Base-by-base conservation (phyloP, 23 red algal species). In the Pyropia yezoensis region DNA sequence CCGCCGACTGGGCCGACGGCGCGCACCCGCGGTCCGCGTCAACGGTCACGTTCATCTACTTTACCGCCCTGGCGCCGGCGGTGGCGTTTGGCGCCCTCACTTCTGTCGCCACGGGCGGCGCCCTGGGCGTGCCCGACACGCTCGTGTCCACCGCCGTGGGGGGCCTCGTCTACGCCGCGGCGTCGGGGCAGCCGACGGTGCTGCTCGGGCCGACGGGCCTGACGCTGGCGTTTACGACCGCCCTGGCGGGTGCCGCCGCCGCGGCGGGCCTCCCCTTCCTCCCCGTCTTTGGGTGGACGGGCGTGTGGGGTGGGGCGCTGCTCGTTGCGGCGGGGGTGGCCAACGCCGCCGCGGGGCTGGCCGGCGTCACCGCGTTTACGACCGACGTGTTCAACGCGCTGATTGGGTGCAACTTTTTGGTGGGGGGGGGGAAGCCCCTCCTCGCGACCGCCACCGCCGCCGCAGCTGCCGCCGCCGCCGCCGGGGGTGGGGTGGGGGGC, bases 361-460 rank as follows among this genome's bases (percentile, higher is more conserved):
- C 76, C 27, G 91, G 75, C 62, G 88, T 82, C 64, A 91, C 86
- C 14, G 75, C 86, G 45, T 98, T 90, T 27, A 98, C 94, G 12
- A 86, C 91, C 52, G 94, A 98, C 57, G 67, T 86, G 14, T 98
- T 98, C 79, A 90, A 98, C 47, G 75, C 79, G 17, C 77, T 98
- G 22, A 98, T 98, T 32, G 94, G 81, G 51, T 70, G 76, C 49
- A 98, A 82, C 21, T 98, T 98, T 56, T 17, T 98, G 17, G 83
- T 83, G 62, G 90, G 87, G 53, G 90, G 82, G 9, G 24, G 58
- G 3, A 59, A 73, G 51, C 64, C 81, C 5, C 62, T 95, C 30
- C 30, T 33, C 3, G 30, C 30, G 3, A 33, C 30, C 30, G 30
- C 30, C 30, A 33, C 30, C 30, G 30, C 30, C 30, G 30, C 30